Base-by-base conservation (phyloP, 1,284 basidiomycete genomes). In the Moniliophthora roreri region DNA sequence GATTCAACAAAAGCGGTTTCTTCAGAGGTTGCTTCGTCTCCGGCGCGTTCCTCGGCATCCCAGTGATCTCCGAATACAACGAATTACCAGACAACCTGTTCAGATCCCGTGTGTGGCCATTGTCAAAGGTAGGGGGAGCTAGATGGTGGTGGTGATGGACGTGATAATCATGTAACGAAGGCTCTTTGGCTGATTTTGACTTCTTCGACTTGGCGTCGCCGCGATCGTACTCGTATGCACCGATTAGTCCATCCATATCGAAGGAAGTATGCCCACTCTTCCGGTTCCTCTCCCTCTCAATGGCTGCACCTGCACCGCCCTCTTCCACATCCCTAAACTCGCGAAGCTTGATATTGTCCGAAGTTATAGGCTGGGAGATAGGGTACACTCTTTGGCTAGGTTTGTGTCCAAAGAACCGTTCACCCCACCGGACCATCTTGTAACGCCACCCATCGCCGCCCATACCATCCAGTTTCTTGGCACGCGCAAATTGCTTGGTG, bases 11-110 rank as follows among this genome's bases (percentile, higher is more conserved):
- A 63, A 54, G 77, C 75, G 44, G 44, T 57, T 75, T 74, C 64
- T 73, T 78, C 55, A 88, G 74, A 26, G 87, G 86, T 67, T 85
- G 80, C n/a, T 85, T 76, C 18, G 85, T 80, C 61, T 88, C 84
- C 3, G 87, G 82, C 32, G 71, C 76, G 21, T 73, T 71, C 28
- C 80, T 76, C 48, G 81, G 81, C 48, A 75, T 63, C 16, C 87
- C 87, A 3, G 85, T 90, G 49, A 84, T 63, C 63, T 86, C 80
- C 46, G 87, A 83, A 66, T 85, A 91, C 36, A 90, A 60, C 44
- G 86, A 89, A 20, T 75, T 73, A 24, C 75, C 72, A 13, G 78
- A 79, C 55, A 78, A 57, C 55, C 68, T 68, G 54, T 75, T 75
- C 18, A 74, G 62, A 56, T 68, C 66, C 51, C 67, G 37, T 51